Conservation (phyloP, 441 rosid species). For the Erodium moschatum region DNA sequence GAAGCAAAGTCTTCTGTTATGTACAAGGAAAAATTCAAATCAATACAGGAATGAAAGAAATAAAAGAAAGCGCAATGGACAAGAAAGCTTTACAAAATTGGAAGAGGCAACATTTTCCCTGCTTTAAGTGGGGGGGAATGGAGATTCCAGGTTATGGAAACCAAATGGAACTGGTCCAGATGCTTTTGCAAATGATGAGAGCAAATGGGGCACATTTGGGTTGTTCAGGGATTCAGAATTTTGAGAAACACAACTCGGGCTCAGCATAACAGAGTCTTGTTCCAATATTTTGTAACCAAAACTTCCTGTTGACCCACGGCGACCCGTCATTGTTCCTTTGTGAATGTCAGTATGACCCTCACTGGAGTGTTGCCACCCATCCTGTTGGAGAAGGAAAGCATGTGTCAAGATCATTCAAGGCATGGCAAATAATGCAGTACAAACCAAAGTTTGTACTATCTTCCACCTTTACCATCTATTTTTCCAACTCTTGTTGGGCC, state of each 20-base stretch:
- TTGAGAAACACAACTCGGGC: slow-evolving; percentile 15
- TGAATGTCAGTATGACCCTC: slow-evolving; percentile 14
- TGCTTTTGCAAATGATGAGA: slow-evolving; percentile 17
- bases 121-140: neutral
- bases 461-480: too few relatives aligned
- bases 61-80: neutral
- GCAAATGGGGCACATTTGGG: slow-evolving; percentile 6
- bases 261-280: slow-evolving; percentile 12
- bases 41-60: neutral
- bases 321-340: slow-evolving; percentile 12
- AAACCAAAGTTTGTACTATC: too few relatives aligned
- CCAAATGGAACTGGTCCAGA: slow-evolving; percentile 15
- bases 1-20: neutral
- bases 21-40: neutral
- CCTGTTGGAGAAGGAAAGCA: slow-evolving; percentile 19
- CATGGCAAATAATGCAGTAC: neutral
- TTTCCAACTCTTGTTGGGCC: too few relatives aligned
- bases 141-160: slow-evolving; percentile 16
- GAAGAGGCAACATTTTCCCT: neutral
- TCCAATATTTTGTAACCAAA: slow-evolving; percentile 17
- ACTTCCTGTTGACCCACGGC: slow-evolving; percentile 11
- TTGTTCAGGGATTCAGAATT: slow-evolving; percentile 12
- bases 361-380: slow-evolving; percentile 18
- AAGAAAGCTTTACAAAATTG: slow-evolving; percentile 26
- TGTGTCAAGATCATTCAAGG: neutral